phyloP scores from a whole-genome alignment of 2,329 filamentous ascomycete species.

The Nigrospora osmanthi region DNA sequence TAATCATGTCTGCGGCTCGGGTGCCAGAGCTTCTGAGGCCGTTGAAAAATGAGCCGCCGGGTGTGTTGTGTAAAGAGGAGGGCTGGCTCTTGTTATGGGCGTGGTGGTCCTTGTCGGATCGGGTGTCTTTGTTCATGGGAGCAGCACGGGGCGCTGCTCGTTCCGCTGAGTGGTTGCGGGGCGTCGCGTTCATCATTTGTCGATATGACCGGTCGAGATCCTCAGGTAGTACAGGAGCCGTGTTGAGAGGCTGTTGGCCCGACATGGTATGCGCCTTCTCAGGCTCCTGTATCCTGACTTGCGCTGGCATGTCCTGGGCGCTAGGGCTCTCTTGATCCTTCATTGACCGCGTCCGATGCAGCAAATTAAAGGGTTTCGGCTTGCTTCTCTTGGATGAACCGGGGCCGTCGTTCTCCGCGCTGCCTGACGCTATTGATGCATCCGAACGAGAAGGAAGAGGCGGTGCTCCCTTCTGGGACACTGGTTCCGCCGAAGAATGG shows the following conservation, averaged over 20 bases:
- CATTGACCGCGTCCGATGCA: constrained; percentile 43
- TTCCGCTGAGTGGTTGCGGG: constrained; percentile 68
- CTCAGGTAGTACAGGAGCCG: constrained; percentile 49
- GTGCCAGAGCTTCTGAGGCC: constrained; percentile 66
- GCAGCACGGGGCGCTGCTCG: constrained; percentile 41
- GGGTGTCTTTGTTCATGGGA: constrained; percentile 30
- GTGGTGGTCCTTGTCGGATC: constrained; percentile 34
- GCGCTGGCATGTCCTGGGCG: constrained; percentile 24
- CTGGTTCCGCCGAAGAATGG: constrained; percentile 22
- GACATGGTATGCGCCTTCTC: constrained; percentile 26
- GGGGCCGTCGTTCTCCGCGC: constrained; percentile 35
- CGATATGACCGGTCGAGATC: constrained; percentile 57
- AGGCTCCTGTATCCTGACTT: constrained; percentile 23
- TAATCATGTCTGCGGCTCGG: constrained; percentile 71
- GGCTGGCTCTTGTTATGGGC: constrained; percentile 35
- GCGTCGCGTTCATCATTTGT: constrained; percentile 57
- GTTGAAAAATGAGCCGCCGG: constrained; percentile 59
- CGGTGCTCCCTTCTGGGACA: constrained; percentile 29
- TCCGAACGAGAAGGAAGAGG: constrained; percentile 42
- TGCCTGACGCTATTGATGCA: constrained; percentile 37
- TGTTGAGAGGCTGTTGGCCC: constrained; percentile 41
- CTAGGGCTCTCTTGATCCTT: constrained; percentile 33
- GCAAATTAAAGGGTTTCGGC: constrained; percentile 45
- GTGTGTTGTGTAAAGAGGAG: constrained; percentile 51
- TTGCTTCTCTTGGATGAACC: constrained; percentile 39